These are phyloP conservation scores for Thermomucor indicae-seudaticae DNA, from an alignment of 371 early-diverging fungal species.

Conservation along the genomic window DNA sequence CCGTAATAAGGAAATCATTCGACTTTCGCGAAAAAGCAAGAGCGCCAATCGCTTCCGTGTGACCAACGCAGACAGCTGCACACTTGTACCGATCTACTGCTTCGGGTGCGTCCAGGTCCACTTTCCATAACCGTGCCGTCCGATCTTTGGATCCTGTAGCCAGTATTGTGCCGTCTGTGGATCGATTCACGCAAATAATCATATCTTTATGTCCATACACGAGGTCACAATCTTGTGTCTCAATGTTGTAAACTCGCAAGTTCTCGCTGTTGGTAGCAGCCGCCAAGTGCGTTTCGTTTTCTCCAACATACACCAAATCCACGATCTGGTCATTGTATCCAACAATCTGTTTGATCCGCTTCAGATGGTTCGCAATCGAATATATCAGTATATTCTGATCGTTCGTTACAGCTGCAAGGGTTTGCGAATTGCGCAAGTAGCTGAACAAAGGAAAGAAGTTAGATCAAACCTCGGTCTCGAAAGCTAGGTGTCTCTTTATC, in stretches of 20 bases:
- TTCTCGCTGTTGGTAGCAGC: slow-evolving; percentile 92
- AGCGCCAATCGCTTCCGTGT: slow-evolving; percentile 88
- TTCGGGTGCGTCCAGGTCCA: slow-evolving; percentile 44
- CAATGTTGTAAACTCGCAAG: slow-evolving; percentile 80
- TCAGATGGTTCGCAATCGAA: slow-evolving; percentile 45
- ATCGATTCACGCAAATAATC: slow-evolving; percentile 74
- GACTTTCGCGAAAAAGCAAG: slow-evolving; percentile 67
- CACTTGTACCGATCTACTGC: slow-evolving; percentile 34
- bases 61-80: slow-evolving; percentile 80
- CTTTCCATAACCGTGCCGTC: slow-evolving; percentile 78
- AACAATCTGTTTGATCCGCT: slow-evolving; percentile 76
- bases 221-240: slow-evolving; percentile 77
- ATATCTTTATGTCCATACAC: slow-evolving; percentile 88
- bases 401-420: slow-evolving; percentile 72
- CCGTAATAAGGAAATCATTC: slow-evolving; percentile 74
- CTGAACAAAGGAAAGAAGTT: slow-evolving; percentile 9
- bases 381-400: slow-evolving; percentile 91
- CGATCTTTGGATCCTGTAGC: slow-evolving; percentile 92
- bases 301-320: slow-evolving; percentile 78
- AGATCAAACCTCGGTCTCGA: not conserved
- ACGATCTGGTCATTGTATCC: slow-evolving; percentile 96
- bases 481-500: slow-evolving; percentile 3
- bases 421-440: slow-evolving; percentile 51
- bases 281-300: slow-evolving; percentile 68
- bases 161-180: slow-evolving; percentile 61